phyloP scores from a whole-genome alignment of 345 rosid genomes.

The Iberis pinnata region DNA sequence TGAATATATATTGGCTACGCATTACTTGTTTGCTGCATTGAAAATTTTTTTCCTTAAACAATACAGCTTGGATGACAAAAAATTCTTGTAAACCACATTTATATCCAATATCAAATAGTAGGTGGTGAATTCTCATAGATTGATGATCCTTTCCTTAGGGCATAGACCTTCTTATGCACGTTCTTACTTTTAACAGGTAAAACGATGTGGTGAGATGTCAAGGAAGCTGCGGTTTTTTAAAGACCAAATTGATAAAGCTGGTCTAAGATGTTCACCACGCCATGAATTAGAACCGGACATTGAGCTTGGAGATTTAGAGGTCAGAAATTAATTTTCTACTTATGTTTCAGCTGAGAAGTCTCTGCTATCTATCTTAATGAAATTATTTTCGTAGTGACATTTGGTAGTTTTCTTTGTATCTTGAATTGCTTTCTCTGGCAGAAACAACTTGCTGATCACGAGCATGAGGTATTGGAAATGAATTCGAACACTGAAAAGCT shows the following conservation, averaged over 20 bases:
- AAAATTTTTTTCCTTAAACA: too few species aligned
- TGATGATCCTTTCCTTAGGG: slow-evolving; percentile 9
- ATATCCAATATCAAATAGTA: not conserved
- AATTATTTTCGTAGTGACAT: not conserved
- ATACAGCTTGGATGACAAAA: too few species aligned
- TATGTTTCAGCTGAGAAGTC: slow-evolving; percentile 15
- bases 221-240: slow-evolving; percentile 80
- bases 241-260: slow-evolving; percentile 90
- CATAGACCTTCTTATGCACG: slow-evolving; percentile 14
- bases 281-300: slow-evolving; percentile 62
- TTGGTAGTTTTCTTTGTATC: slow-evolving; percentile 6
- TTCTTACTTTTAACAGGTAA: slow-evolving; percentile 50
- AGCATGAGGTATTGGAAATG: slow-evolving; percentile 86
- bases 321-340: slow-evolving; percentile 22
- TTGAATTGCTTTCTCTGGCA: slow-evolving; percentile 33
- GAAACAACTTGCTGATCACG: slow-evolving; percentile 84
- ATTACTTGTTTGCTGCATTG: too few species aligned
- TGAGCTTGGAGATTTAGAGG: slow-evolving; percentile 91
- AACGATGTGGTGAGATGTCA: slow-evolving; percentile 94
- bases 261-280: slow-evolving; percentile 54
- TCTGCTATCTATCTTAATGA: not conserved
- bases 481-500: slow-evolving; percentile 90
- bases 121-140: slow-evolving; percentile 6
- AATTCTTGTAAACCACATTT: not conserved
- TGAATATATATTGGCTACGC: too few species aligned